phyloP scores from a whole-genome alignment of 352 stramenopile genomes.

The Thalassiosira livingstoniorum region DNA sequence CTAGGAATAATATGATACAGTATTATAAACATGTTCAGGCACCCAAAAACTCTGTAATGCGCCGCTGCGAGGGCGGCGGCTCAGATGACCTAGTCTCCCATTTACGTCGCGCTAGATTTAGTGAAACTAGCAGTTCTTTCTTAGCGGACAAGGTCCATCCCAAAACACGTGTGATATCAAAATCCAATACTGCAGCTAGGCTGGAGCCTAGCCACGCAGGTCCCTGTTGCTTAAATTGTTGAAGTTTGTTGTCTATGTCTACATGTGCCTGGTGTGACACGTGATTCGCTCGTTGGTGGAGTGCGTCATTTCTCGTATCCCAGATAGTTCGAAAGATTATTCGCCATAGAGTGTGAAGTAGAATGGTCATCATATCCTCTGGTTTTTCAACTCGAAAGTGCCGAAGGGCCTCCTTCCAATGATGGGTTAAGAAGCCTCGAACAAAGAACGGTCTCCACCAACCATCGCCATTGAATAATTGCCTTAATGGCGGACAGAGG shows the following conservation, averaged over 20 bases:
- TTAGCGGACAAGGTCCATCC: not conserved
- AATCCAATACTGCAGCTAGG: not conserved
- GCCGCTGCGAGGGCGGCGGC: not conserved
- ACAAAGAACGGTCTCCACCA: not conserved
- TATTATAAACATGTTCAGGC: too few relatives aligned
- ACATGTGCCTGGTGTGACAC: not conserved
- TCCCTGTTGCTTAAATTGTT: not conserved
- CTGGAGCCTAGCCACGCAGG: not conserved
- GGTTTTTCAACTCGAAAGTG: not conserved
- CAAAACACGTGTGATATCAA: not conserved
- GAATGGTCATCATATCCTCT: not conserved
- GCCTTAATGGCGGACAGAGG: not conserved
- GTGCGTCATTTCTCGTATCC: not conserved
- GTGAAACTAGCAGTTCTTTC: not conserved
- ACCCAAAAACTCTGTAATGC: not conserved
- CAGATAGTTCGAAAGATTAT: not conserved
- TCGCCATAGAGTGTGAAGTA: not conserved
- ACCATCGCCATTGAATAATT: not conserved
- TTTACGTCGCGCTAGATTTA: not conserved
- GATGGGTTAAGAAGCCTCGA: not conserved
- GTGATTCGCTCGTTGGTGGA: not conserved
- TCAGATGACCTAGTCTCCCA: not conserved
- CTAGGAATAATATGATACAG: too few relatives aligned
- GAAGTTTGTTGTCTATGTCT: not conserved
- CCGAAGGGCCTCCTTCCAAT: not conserved